Evolutionary conservation across 192 early-diverging fungal genomes (phyloP).

Genomic region (Endogone sp.): DNA sequence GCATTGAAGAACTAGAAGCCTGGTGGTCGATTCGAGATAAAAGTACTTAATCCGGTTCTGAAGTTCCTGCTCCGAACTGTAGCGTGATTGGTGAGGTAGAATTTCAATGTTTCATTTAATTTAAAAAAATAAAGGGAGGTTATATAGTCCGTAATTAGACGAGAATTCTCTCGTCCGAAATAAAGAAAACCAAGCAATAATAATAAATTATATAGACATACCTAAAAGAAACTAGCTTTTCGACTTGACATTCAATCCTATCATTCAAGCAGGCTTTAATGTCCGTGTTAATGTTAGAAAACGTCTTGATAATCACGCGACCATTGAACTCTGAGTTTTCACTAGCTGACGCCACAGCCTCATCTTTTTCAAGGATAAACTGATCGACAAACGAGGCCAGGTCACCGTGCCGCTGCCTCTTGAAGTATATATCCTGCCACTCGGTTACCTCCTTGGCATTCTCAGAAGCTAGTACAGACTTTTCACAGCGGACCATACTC

Average conservation of each 20-base stretch:
- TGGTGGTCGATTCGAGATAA: too few relatives aligned
- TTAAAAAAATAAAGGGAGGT: too few relatives aligned
- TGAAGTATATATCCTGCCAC: constrained; percentile 5
- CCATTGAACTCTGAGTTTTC: too few relatives aligned
- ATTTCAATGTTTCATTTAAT: too few relatives aligned
- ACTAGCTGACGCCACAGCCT: not conserved
- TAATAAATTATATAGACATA: too few relatives aligned
- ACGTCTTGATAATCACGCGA: constrained; percentile 13
- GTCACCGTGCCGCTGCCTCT: constrained; percentile 4
- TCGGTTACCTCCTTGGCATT: not conserved
- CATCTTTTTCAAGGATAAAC: not conserved
- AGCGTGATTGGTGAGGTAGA: too few relatives aligned
- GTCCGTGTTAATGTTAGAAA: constrained; percentile 15
- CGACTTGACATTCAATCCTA: not conserved
- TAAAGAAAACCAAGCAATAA: too few relatives aligned
- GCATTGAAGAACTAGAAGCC: too few relatives aligned
- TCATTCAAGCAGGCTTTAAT: constrained; percentile 5
- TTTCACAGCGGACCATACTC: constrained; percentile 2
- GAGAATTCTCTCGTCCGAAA: not conserved
- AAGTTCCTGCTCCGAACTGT: too few relatives aligned
- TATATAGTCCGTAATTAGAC: too few relatives aligned
- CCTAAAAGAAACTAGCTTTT: not conserved
- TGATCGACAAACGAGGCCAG: not conserved
- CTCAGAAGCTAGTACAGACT: not conserved
- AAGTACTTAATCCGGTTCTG: too few relatives aligned